Conservation (phyloP, 169 alveolate species). For the Cryptosporidium felis region DNA sequence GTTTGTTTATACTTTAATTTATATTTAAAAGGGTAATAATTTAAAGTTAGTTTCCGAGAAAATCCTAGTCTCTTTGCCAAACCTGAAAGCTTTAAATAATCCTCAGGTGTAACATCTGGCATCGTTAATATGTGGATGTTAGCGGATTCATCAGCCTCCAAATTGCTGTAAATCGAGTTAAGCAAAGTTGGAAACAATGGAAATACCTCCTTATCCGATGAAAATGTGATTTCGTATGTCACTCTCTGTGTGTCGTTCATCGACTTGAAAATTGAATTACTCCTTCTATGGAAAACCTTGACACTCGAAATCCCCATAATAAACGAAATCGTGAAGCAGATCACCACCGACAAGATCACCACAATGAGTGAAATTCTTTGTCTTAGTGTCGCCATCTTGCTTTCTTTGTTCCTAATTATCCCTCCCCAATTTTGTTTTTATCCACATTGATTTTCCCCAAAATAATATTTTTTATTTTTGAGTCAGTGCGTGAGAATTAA, state of each 20-base stretch:
- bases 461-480: too few relatives aligned
- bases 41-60: slow-evolving; percentile 8
- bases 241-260: neutral
- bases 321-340: slow-evolving; percentile 19
- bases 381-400: neutral
- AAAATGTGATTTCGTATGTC: slow-evolving; percentile 40
- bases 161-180: slow-evolving; percentile 45
- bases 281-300: slow-evolving; percentile 19
- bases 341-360: slow-evolving; percentile 34
- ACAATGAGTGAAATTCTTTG: slow-evolving; percentile 23
- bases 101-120: slow-evolving; percentile 58
- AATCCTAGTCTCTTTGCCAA: slow-evolving; percentile 13
- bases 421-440: too few relatives aligned
- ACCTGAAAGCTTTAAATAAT: neutral
- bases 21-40: slow-evolving; percentile 49
- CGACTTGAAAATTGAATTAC: slow-evolving; percentile 15
- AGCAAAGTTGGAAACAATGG: slow-evolving; percentile 47
- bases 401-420: neutral
- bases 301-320: slow-evolving; percentile 53
- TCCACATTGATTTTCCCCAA: too few relatives aligned
- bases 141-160: slow-evolving; percentile 6
- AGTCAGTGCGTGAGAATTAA: neutral
- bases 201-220: slow-evolving; percentile 46
- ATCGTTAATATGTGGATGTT: slow-evolving; percentile 35
- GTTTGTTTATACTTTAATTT: slow-evolving; percentile 49